Evolutionary conservation across 345 rosid species (phyloP).

Genomic region (Salix koriyanagi): DNA sequence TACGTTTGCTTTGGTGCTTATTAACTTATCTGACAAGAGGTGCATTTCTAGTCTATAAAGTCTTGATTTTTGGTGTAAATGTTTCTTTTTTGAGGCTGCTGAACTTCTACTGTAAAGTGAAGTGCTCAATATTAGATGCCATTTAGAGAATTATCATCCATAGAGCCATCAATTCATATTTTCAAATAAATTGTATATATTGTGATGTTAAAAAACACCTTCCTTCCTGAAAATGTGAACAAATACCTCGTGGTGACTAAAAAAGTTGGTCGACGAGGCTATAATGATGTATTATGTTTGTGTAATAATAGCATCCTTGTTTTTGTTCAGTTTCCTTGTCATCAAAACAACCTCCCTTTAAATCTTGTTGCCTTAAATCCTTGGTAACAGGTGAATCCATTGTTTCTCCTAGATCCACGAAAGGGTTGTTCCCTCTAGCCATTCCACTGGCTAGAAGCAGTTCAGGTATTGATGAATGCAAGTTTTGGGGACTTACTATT

Average conservation of each 20-base stretch:
- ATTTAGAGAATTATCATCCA: background rate
- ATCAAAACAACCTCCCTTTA: background rate
- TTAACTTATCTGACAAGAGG: background rate
- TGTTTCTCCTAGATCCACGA: slow-evolving; percentile 16
- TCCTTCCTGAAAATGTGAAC: background rate
- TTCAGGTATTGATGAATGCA: slow-evolving; percentile 14
- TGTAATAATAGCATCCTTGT: background rate
- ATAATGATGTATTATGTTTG: background rate
- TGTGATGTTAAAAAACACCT: background rate
- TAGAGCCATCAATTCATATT: too few relatives aligned
- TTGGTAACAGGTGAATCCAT: slow-evolving; percentile 11
- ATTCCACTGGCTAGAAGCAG: slow-evolving; percentile 21
- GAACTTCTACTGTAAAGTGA: background rate
- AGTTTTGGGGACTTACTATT: background rate
- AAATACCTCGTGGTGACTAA: background rate
- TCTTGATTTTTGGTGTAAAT: background rate
- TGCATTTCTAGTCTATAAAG: background rate
- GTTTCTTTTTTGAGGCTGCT: background rate
- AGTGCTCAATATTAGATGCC: background rate
- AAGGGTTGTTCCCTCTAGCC: slow-evolving; percentile 24
- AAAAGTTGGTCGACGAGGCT: background rate
- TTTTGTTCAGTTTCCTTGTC: background rate
- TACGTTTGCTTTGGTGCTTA: background rate
- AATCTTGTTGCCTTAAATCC: background rate
- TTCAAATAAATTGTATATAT: background rate